Conservation (phyloP, 257 asterid genomes). For the Cynanchum wilfordii region DNA sequence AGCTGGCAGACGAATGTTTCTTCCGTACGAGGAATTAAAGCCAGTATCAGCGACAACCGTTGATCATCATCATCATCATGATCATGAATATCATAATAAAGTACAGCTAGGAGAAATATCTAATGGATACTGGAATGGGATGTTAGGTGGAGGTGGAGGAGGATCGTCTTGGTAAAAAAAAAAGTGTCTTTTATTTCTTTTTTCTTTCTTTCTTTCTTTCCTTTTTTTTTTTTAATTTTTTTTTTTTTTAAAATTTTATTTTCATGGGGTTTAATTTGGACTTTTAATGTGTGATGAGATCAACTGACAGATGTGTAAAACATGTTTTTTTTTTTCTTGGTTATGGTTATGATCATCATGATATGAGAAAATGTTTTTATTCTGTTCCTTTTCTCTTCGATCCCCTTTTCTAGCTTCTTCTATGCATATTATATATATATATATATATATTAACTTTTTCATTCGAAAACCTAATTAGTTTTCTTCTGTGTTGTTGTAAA, state of each 20-base stretch:
- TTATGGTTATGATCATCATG: neutral
- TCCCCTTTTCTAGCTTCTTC: no score
- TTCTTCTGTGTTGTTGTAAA: no score
- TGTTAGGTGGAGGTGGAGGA: constrained; percentile 48
- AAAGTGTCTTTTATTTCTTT: neutral
- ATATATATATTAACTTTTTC: no score
- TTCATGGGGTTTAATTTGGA: neutral
- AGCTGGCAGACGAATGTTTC: constrained; percentile 18
- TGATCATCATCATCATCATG: constrained; percentile 19
- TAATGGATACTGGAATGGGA: constrained; percentile 65
- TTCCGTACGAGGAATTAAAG: constrained; percentile 59
- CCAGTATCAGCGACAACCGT: constrained; percentile 19
- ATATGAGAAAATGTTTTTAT: neutral
- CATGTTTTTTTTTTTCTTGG: neutral
- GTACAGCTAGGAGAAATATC: constrained; percentile 27
- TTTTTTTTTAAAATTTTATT: no score
- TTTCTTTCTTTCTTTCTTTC: neutral
- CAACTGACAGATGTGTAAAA: constrained; percentile 17
- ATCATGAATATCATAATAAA: constrained; percentile 27
- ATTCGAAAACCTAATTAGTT: neutral
- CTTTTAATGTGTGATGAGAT: constrained; percentile 19
- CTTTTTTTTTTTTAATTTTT: neutral
- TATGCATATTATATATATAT: no score
- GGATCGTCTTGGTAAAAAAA: constrained; percentile 41
- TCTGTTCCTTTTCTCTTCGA: no score